Evolutionary conservation across 1,284 basidiomycete genomes (phyloP).

Genomic region (Porogramme epimiltina): DNA sequence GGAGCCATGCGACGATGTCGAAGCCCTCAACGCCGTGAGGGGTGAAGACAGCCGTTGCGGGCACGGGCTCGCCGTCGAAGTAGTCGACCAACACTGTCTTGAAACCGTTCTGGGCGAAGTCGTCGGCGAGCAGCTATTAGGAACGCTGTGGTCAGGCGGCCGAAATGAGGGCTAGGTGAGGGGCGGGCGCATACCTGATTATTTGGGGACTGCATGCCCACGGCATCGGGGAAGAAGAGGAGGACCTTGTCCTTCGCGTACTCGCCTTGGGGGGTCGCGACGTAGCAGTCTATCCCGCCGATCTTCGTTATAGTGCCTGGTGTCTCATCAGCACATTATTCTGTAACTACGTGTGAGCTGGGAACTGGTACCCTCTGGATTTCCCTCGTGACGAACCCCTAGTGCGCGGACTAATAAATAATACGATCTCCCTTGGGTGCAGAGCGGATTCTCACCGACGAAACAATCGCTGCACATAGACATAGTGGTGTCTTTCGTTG

Average conservation of each 20-base stretch:
- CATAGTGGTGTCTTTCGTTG: background rate
- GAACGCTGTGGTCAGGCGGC: background rate
- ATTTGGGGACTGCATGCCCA: conserved; percentile 50
- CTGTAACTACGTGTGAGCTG: background rate
- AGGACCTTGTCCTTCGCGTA: conserved; percentile 56
- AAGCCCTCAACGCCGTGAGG: conserved; percentile 30
- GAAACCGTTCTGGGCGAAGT: conserved; percentile 55
- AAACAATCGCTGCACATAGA: background rate
- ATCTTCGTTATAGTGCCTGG: conserved; percentile 43
- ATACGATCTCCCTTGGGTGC: background rate
- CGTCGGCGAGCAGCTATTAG: conserved; percentile 46
- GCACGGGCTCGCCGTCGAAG: conserved; percentile 43
- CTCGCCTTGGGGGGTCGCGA: conserved; percentile 45
- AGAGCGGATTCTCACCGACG: background rate
- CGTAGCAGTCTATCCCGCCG: conserved; percentile 49
- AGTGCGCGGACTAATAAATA: background rate
- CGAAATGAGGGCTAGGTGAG: background rate
- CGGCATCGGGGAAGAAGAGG: conserved; percentile 52
- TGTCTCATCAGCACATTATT: background rate
- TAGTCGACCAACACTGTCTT: conserved; percentile 48
- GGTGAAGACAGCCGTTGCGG: conserved; percentile 18
- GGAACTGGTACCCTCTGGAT: conserved; percentile 27
- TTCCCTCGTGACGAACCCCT: conserved; percentile 37
- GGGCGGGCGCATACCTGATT: conserved; percentile 33
- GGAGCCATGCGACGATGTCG: conserved; percentile 52